Base-by-base conservation (phyloP, 148 eudicot species). In the Chenopodium berlandieri region DNA sequence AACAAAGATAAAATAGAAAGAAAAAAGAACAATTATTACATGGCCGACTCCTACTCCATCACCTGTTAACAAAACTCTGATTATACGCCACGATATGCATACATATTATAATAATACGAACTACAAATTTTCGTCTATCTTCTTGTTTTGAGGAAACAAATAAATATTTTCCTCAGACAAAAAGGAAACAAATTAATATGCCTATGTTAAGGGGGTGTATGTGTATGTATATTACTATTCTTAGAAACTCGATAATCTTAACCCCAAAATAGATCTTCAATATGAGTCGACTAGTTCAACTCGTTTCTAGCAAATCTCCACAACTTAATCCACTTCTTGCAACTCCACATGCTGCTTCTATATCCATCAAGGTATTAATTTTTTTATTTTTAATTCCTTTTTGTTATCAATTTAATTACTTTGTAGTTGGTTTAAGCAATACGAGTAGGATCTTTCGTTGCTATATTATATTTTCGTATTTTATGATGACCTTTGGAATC, bases 281-380 rank as follows among this genome's bases (percentile, higher is more conserved):
- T 34, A 79, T 83, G 82, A 79, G 22, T 50, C 68, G 78, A 44
- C 34, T 74, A 7, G n/a, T 32, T 65, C 32, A 44, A 14, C 54
- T 31, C 40, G 31, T 79, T 46, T 79, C 67, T 50, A 4, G 13
- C 23, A 58, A 65, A 46, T 52, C 85, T 79, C 74, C 85, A 31
- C 46, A 40, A 37, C 4, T 74, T 46, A 82, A 82, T 22, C 79
- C 37, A 63, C 27, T 67, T 66, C 40, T 67, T 66, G 14, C 70
- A 1, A 50, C n/a, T 17, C 71, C 75, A 5, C 48, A 30, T 11
- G 37, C 17, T 11, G 37, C 17, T 75, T 54, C 58, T 70, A 27
- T 17, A 7, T 66, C 44, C 10, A 40, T 76, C 65, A 76, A 82
- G 84, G 84, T 82, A 69, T 1, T 40, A 40, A 40, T 40, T 40